Percentiles rank a stretch among this genome's conserved stretches.
These are phyloP conservation scores for Amorphotheca resinae DNA, from an alignment of 495 filamentous ascomycete species.

Conservation along the genomic window DNA sequence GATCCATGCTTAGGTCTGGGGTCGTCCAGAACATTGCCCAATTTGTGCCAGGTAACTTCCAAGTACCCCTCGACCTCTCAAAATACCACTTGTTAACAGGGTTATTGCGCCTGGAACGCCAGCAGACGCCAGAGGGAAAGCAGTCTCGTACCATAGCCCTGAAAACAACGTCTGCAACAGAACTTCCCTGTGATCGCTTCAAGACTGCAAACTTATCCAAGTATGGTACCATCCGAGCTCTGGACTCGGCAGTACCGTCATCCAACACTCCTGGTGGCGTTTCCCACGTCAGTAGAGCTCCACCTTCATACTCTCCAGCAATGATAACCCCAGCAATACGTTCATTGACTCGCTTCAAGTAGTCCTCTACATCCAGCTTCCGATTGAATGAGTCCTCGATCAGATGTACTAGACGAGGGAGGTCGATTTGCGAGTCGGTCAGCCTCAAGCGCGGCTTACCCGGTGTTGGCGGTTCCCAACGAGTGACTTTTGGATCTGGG, in stretches of 20 bases:
- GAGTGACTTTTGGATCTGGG: constrained; percentile 47
- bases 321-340: constrained; percentile 84
- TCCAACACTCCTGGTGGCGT: constrained; percentile 45
- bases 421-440: constrained; percentile 68
- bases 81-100: constrained; percentile 95
- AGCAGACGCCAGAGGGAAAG: constrained; percentile 70
- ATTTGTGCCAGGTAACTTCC: constrained; percentile 60
- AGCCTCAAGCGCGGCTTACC: constrained; percentile 43
- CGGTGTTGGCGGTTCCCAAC: constrained; percentile 53
- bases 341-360: constrained; percentile 61
- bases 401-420: constrained; percentile 67
- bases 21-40: constrained; percentile 99
- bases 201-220: constrained; percentile 96
- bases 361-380: constrained; percentile 70
- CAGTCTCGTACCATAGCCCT: constrained; percentile 85
- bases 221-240: constrained; percentile 67
- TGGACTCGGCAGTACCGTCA: constrained; percentile 36
- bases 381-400: constrained; percentile 92
- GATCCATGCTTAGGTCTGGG: constrained; percentile 36
- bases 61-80: constrained; percentile 69
- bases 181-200: constrained; percentile 77
- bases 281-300: constrained; percentile 93
- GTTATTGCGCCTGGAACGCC: constrained; percentile 70
- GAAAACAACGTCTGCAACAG: constrained; percentile 91
- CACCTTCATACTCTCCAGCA: constrained; percentile 93